Evolutionary conservation across 441 rosid species (phyloP), one percentile per base, ranked within the genome.

Genomic region (Corymbia citriodora): DNA sequence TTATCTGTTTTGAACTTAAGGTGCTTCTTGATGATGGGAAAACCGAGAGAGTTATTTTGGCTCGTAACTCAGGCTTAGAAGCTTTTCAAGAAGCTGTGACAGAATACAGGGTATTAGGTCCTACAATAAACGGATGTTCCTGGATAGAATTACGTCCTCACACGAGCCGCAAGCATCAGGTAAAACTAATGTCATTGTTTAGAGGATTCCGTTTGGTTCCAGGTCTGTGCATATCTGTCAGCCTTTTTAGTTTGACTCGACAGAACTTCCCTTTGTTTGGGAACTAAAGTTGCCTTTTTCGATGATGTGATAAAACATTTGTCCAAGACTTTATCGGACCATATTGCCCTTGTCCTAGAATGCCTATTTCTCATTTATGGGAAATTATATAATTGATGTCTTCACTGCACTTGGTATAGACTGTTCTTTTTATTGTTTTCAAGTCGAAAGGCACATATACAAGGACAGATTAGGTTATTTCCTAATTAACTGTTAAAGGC

Each of bases 1-100:
- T 79, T 3, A 13, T 79, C 53, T 79, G 86, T 79, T 79, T 45
- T 79, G 90, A 63, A 81, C 52, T 92, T 33, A 72, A 97, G 99
- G 98, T 97, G 92, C 92, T 97, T 88, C 96, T 97, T 85, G 95
- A 97, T 92, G 98, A 97, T 92, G 98, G 99, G 16, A 97, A 96
- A 94, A 94, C 97, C 33, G 99, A 97, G 92, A 94, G 98, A 92
- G 95, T 97, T 88, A 93, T 97, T 89, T 90, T 97, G 93, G 94
- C 98, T 91, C 95, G 89, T 90, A 91, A 92, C 72, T 94, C 95
- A 29, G 94, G 96, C 74, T 93, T 97, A 31, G 99, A 97, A 92
- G 92, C 97, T 89, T 94, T 96, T 6, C 99, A 96, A 90, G 97
- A 95, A 91, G 98, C 99, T 74, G 54, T 95, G 50, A 97, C 98